phyloP scores from a whole-genome alignment of 139 green algal species.

The Coccomyxa sp. region DNA sequence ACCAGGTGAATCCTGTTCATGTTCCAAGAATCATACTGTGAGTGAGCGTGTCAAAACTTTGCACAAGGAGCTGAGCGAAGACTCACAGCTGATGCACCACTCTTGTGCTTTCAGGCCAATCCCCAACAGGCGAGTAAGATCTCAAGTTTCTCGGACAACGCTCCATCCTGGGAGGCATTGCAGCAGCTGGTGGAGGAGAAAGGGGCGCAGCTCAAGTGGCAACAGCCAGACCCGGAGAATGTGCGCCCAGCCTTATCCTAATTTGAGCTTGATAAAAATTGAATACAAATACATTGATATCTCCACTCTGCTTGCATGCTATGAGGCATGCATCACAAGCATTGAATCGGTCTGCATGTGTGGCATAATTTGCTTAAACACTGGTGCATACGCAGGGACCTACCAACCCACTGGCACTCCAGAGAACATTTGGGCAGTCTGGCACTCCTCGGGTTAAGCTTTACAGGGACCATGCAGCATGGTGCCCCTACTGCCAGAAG shows the following conservation, averaged over 20 bases:
- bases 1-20: too few relatives aligned
- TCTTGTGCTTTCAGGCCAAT: too few relatives aligned
- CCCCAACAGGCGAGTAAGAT: too few relatives aligned
- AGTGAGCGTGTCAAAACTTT: too few relatives aligned
- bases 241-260: constrained; percentile 16
- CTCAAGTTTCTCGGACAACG: constrained; percentile 53
- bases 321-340: not conserved
- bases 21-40: too few relatives aligned
- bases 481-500: constrained; percentile 73
- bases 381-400: constrained; percentile 39
- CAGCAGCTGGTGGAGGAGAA: constrained; percentile 35
- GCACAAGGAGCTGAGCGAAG: too few relatives aligned
- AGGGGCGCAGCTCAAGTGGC: constrained; percentile 14
- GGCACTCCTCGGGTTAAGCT: constrained; percentile 52
- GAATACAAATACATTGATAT: not conserved
- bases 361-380: not conserved
- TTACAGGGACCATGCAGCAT: constrained; percentile 60
- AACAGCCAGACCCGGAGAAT: constrained; percentile 23
- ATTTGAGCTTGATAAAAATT: not conserved
- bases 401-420: constrained; percentile 52
- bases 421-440: constrained; percentile 66
- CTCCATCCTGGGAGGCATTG: constrained; percentile 59
- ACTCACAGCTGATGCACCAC: too few relatives aligned
- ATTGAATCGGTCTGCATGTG: not conserved
- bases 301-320: not conserved